phyloP scores from a whole-genome alignment of 2,329 filamentous ascomycete genomes.

The Rutstroemia sp. region DNA sequence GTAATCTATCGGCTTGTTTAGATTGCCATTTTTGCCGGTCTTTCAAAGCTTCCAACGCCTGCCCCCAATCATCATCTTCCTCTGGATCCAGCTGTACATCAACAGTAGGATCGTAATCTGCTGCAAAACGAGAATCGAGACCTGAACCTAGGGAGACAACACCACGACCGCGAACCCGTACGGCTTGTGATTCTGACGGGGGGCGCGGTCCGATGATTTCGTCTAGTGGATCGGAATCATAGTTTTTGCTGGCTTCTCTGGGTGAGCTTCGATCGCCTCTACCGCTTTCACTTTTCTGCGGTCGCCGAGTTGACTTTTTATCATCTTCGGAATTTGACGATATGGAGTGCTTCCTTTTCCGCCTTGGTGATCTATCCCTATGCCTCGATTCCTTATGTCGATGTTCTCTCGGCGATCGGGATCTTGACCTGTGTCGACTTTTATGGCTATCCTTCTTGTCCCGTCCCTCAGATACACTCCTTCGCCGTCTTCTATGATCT shows the following conservation, averaged over 20 bases:
- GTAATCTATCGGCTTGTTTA: conserved; percentile 68
- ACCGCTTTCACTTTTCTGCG: conserved; percentile 4
- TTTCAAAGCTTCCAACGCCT: conserved; percentile 67
- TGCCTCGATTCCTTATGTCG: conserved; percentile 25
- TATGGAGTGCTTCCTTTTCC: conserved; percentile 11
- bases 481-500: conserved; percentile 28
- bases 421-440: conserved; percentile 19
- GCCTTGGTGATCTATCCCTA: conserved; percentile 27
- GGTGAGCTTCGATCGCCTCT: not conserved
- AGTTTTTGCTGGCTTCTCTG: conserved; percentile 20
- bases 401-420: conserved; percentile 19
- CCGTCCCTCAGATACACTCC: conserved; percentile 18
- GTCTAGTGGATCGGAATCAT: conserved; percentile 66
- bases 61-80: conserved; percentile 65
- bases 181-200: conserved; percentile 33
- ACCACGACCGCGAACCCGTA: conserved; percentile 61
- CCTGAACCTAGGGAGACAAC: conserved; percentile 48
- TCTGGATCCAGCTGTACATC: conserved; percentile 47
- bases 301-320: not conserved
- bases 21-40: conserved; percentile 75
- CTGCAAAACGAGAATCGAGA: conserved; percentile 76
- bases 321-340: not conserved
- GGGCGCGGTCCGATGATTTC: conserved; percentile 71
- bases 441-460: conserved; percentile 14
- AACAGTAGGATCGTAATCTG: conserved; percentile 50